Base-by-base conservation (phyloP, 169 alveolate genomes). In the Plasmodium chabaudi region DNA sequence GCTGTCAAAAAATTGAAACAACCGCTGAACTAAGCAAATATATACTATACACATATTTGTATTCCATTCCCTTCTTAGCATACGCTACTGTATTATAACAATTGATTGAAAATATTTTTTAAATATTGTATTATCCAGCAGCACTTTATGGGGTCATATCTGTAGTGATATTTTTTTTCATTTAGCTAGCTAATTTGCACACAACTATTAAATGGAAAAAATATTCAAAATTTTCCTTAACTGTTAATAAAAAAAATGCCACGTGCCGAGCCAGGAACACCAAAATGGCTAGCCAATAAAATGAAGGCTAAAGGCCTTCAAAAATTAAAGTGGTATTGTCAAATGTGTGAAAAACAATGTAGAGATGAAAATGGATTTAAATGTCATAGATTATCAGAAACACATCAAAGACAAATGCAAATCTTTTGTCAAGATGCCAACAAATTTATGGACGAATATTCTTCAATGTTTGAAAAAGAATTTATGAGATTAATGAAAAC, bases 331-430 rank as follows among this genome's bases (percentile, higher is more conserved):
- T 97, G 98, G 98, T 97, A 97, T 87, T 97, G 99, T 94, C 99
- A 97, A 91, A 95, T 97, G 98, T 97, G 99, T 73, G 97, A 97
- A 91, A 97, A 97, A 88, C 99, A 97, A 69, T 97, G 99, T 94
- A 93, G 98, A 25, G 99, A 97, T 73, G 98, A 97, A 79, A 97
- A 97, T 72, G 99, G 99, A 4, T 97, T 96, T 94, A 97, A 96
- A 95, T 97, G 99, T 77, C 99, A 97, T 63, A 91, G 97, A 39
- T 93, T 95, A 88, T 97, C 99, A 9, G 99, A 97, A 63, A 94
- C 97, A 4, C 99, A 97, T 88, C 97, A 95, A 87, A 95, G 99
- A 21, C 94, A 94, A 93, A 97, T 97, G 99, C 97, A 95, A 75
- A 92, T 96, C 17, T 97, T 97, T 89, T 94, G 95, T 53, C 96